phyloP scores from a whole-genome alignment of 2,329 filamentous ascomycete genomes.

The Aspergillus ruber region DNA sequence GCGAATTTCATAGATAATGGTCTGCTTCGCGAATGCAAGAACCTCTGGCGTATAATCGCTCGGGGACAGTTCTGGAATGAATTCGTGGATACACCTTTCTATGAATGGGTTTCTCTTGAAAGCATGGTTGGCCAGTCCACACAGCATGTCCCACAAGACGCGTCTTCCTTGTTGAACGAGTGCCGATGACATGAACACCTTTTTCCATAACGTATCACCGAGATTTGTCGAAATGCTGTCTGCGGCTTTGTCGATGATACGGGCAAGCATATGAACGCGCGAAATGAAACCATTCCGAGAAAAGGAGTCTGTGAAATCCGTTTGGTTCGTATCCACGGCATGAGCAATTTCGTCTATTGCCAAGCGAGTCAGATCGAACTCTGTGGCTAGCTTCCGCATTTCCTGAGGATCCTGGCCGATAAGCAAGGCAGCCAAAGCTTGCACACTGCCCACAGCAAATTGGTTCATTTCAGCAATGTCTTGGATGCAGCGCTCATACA shows the following conservation, averaged over 20 bases:
- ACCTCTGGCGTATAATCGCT: conserved; percentile 33
- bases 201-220: conserved; percentile 62
- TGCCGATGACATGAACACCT: conserved; percentile 61
- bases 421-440: conserved; percentile 50
- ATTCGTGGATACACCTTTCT: conserved; percentile 38
- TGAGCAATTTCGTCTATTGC: conserved; percentile 61
- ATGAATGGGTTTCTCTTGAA: conserved; percentile 34
- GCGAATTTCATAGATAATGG: conserved; percentile 45
- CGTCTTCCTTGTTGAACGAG: conserved; percentile 56
- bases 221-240: conserved; percentile 56
- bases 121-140: conserved; percentile 23
- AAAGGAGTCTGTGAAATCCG: conserved; percentile 33
- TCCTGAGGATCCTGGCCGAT: conserved; percentile 42
- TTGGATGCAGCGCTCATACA: conserved; percentile 61
- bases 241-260: conserved; percentile 57
- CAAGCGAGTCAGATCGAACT: conserved; percentile 57
- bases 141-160: conserved; percentile 65
- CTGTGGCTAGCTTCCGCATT: conserved; percentile 51
- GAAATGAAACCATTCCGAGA: conserved; percentile 43
- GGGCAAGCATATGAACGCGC: conserved; percentile 53
- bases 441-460: conserved; percentile 67
- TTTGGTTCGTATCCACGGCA: conserved; percentile 40
- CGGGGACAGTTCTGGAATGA: conserved; percentile 34
- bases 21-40: conserved; percentile 38
- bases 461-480: conserved; percentile 60